phyloP scores from a whole-genome alignment of 169 alveolate genomes.

The Eimeria mitis region DNA sequence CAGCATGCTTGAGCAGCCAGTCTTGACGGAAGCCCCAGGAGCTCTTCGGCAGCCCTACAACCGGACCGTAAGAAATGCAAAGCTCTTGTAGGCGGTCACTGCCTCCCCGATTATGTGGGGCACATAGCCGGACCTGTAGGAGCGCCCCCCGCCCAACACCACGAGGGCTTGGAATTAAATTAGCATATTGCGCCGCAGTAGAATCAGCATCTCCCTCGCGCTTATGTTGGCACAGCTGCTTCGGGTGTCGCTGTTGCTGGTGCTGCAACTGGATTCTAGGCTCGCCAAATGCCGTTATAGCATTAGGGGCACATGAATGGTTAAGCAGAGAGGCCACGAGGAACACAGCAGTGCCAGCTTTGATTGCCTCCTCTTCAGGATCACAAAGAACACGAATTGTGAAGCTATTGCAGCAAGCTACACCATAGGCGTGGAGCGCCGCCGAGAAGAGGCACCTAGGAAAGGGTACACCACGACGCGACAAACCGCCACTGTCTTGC shows the following conservation, averaged over 20 bases:
- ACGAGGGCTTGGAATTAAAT: background rate
- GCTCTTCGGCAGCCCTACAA: conserved; percentile 12
- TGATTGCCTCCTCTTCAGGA: conserved; percentile 37
- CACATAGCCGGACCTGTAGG: conserved; percentile 27
- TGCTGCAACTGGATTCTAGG: background rate
- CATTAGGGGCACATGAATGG: conserved; percentile 43
- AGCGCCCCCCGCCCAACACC: conserved; percentile 63
- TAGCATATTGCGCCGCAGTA: background rate
- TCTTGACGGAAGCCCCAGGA: conserved; percentile 60
- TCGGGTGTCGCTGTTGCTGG: conserved; percentile 2
- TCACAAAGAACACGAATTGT: conserved; percentile 50
- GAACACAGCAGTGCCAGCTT: conserved; percentile 67
- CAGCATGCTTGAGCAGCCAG: conserved; percentile 38
- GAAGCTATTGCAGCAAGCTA: conserved; percentile 60
- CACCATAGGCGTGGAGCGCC: conserved; percentile 59
- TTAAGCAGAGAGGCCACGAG: conserved; percentile 46
- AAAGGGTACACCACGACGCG: background rate
- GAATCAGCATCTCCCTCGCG: background rate
- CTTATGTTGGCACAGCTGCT: background rate
- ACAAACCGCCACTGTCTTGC: background rate
- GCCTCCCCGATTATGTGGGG: background rate
- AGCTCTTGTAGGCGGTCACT: background rate
- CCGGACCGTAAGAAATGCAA: conserved; percentile 40
- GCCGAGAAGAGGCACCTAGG: conserved; percentile 59
- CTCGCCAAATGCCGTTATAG: conserved; percentile 26